Base-by-base conservation (phyloP, 2,329 filamentous ascomycete species). In the Ophiostoma angusticollis region DNA sequence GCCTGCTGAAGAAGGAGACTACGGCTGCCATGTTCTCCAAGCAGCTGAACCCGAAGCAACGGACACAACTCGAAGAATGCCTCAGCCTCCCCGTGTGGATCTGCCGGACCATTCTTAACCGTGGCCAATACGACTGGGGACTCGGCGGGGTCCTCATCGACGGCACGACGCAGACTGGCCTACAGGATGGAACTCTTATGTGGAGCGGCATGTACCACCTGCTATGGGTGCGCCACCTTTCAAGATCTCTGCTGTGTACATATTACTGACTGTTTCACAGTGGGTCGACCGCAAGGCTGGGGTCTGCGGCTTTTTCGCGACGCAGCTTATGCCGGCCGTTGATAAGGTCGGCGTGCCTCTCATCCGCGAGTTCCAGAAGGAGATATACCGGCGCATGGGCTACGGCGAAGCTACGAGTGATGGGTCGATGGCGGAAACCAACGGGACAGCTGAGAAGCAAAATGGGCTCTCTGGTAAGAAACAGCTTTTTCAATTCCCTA, bases 181-280 rank as follows among this genome's bases (percentile, higher is more conserved):
- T 50, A 23, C 48, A 43, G 32, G 47, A 37, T 24, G 49, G 47
- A 18, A 47, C 46, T 23, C 25, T 53, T 14, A 45, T 47, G 43
- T 54, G 52, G 50, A 45, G 47, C 7, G 51, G 52, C 0, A 33
- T 46, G 21, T 53, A 45, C 37, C 52, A 53, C 33, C 18, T 50
- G 31, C 28, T 34, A 18, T 54, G 51, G 51, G 50, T 52, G 30
- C 40, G 49, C 49, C 9, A 16, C 31, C 5, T n/a, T n/a, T n/a
- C n/a, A n/a, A n/a, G n/a, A n/a, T n/a, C n/a, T n/a, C n/a, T n/a
- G n/a, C n/a, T n/a, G n/a, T n/a, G n/a, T n/a, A n/a, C n/a, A n/a
- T n/a, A n/a, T n/a, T 12, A 7, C 9, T 9, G 14, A 31, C 11
- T 4, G 9, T 33, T 22, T 22, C 12, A n/a, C n/a, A n/a, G n/a